Conservation (phyloP, 306 rosid species). For the cucumber (Cucumis sativus) region DNA sequence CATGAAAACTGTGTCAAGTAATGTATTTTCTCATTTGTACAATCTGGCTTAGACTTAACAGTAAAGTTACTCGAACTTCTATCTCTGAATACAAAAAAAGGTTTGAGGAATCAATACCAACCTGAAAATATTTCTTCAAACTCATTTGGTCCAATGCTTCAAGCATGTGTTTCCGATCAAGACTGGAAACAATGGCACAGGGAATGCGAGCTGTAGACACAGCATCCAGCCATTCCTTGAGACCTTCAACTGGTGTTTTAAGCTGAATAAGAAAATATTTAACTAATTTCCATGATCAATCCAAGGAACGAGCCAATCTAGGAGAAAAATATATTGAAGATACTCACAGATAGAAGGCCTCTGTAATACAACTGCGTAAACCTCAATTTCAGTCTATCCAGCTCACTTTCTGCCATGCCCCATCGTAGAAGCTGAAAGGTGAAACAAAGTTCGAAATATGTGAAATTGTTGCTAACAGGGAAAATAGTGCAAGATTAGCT, state of each 20-base stretch:
- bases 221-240: conserved; percentile 93
- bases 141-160: conserved; percentile 66
- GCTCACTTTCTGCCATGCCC: conserved; percentile 42
- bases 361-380: conserved; percentile 72
- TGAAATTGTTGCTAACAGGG: not conserved
- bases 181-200: conserved; percentile 90
- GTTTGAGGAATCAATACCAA: conserved; percentile 14
- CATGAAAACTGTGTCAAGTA: not conserved
- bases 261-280: conserved; percentile 29
- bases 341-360: conserved; percentile 66
- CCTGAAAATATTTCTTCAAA: conserved; percentile 83
- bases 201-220: conserved; percentile 80
- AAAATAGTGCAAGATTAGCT: not conserved
- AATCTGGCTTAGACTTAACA: not conserved
- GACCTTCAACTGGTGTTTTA: conserved; percentile 64
- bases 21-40: not conserved
- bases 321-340: conserved; percentile 4
- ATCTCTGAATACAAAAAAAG: not conserved
- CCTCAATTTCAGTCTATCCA: conserved; percentile 52
- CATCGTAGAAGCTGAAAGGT: conserved; percentile 55
- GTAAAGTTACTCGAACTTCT: not conserved
- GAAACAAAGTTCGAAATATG: not conserved
- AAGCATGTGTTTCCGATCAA: conserved; percentile 67
- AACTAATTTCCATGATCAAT: not conserved
- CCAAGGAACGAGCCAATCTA: not conserved